A percentile compares a stretch with the other conserved stretches of the same genome.
Conservation (phyloP, 345 rosid genomes). For the Aegle marmelos region DNA sequence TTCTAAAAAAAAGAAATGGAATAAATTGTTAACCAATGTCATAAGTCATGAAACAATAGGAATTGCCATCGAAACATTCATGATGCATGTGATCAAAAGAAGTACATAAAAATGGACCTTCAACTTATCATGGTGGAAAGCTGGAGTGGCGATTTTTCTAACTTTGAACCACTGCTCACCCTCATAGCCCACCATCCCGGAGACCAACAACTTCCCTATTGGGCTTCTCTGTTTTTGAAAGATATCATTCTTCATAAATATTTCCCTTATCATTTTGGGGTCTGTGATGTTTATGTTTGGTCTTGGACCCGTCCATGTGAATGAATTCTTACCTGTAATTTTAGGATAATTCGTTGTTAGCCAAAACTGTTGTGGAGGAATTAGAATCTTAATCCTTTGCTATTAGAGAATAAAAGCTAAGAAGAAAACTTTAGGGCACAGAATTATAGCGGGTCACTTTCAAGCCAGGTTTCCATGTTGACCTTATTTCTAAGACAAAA, state of each 20-base stretch:
- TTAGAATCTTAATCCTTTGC: too few relatives aligned
- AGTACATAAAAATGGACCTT: not conserved
- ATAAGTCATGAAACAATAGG: not conserved
- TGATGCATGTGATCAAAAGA: too few relatives aligned
- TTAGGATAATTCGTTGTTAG: too few relatives aligned
- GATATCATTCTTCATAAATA: not conserved
- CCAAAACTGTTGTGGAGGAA: too few relatives aligned
- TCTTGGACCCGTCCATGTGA: conserved; percentile 12
- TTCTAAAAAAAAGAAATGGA: conserved; percentile 13
- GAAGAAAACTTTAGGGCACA: too few relatives aligned
- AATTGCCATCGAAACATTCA: too few relatives aligned
- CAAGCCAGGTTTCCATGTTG: too few relatives aligned
- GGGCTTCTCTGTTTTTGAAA: not conserved
- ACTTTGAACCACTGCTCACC: conserved; percentile 12
- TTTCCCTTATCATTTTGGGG: conserved; percentile 9
- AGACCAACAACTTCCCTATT: not conserved
- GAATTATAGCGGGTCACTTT: too few relatives aligned
- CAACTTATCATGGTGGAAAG: conserved; percentile 1
- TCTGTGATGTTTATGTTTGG: conserved; percentile 9
- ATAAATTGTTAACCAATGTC: not conserved
- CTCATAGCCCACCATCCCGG: not conserved
- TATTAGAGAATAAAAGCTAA: too few relatives aligned
- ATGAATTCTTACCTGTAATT: conserved; percentile 9
- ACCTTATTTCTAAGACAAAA: too few relatives aligned
- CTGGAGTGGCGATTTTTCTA: conserved; percentile 12